Conservation (phyloP, 169 alveolate species). For the Eimeria sp. region DNA sequence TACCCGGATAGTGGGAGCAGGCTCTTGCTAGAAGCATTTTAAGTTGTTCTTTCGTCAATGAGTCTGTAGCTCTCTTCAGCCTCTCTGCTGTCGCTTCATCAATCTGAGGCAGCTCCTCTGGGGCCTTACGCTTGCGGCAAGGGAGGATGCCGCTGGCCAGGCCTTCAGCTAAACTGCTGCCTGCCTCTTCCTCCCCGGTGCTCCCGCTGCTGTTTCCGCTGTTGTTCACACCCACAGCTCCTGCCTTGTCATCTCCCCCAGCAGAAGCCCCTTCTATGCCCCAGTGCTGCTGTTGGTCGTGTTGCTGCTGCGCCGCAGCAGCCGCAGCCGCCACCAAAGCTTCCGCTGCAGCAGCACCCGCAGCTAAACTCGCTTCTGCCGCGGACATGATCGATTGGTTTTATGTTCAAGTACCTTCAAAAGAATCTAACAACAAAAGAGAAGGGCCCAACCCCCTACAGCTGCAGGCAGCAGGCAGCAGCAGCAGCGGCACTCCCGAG, state of each 20-base stretch:
- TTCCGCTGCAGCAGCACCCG: conserved; percentile 37
- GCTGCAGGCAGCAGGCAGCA: background rate
- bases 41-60: conserved; percentile 48
- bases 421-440: background rate
- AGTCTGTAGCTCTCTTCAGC: conserved; percentile 26
- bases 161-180: conserved; percentile 27
- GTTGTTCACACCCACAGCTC: background rate
- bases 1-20: conserved; percentile 77
- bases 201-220: conserved; percentile 14
- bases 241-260: background rate
- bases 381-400: background rate
- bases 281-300: conserved; percentile 65
- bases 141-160: conserved; percentile 39
- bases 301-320: conserved; percentile 9
- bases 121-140: conserved; percentile 70
- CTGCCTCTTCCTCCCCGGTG: background rate
- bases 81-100: conserved; percentile 67
- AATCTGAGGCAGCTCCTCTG: conserved; percentile 36
- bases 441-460: background rate
- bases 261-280: background rate
- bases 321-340: background rate
- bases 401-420: background rate
- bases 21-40: conserved; percentile 65
- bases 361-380: background rate
- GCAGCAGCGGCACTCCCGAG: conserved; percentile 15